phyloP scores from a whole-genome alignment of 2,329 filamentous ascomycete genomes.

The Byssothecium circinans region DNA sequence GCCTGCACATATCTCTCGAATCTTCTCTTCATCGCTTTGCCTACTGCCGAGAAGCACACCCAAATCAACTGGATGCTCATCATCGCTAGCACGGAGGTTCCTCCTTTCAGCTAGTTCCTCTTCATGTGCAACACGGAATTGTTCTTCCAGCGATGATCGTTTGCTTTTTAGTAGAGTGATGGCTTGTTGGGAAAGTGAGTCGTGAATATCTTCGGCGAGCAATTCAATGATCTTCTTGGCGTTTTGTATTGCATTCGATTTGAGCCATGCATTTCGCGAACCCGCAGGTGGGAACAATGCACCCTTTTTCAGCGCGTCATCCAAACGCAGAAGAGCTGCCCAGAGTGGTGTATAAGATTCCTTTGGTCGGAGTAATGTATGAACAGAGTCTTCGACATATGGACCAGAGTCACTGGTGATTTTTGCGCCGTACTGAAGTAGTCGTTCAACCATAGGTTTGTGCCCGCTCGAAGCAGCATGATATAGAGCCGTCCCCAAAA shows the following conservation, averaged over 20 bases:
- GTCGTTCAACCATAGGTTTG: conserved; percentile 8
- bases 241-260: conserved; percentile 2
- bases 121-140: background rate
- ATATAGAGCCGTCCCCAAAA: conserved; percentile 4
- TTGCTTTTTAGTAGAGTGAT: background rate
- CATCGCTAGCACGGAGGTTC: background rate
- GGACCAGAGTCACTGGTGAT: conserved; percentile 1
- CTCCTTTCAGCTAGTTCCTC: background rate
- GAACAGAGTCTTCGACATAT: conserved; percentile 2
- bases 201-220: background rate
- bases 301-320: conserved; percentile 6
- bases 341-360: conserved; percentile 10
- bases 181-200: conserved; percentile 1
- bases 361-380: conserved; percentile 3
- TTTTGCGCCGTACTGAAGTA: conserved; percentile 4
- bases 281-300: background rate
- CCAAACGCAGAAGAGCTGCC: conserved; percentile 3
- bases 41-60: background rate
- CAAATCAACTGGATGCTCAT: background rate
- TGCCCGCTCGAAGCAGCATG: conserved; percentile 8
- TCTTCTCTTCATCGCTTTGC: conserved; percentile 1
- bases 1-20: conserved; percentile 1
- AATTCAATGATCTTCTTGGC: background rate
- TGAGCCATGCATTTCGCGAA: background rate
- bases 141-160: background rate